Conservation (phyloP, 2,329 filamentous ascomycete species). For the Metarhizium rileyi region DNA sequence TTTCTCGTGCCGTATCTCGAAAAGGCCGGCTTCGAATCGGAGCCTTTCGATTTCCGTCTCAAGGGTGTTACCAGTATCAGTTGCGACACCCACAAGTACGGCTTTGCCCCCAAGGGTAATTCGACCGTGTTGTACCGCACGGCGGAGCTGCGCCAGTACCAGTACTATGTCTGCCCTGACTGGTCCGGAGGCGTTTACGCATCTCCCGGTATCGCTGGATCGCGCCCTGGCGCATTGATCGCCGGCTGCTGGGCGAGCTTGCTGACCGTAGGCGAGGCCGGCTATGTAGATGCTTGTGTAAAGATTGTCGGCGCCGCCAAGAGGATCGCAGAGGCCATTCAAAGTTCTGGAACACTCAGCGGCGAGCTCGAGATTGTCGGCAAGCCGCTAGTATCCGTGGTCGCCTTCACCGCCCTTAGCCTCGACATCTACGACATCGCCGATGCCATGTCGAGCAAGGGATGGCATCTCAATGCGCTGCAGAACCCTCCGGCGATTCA, state of each 20-base stretch:
- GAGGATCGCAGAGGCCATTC: slow-evolving; percentile 68
- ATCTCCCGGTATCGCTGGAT: slow-evolving; percentile 83
- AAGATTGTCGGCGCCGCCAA: slow-evolving; percentile 82
- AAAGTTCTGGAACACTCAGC: slow-evolving; percentile 56
- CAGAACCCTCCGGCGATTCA: slow-evolving; percentile 90
- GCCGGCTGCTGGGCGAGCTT: slow-evolving; percentile 92
- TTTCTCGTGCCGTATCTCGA: slow-evolving; percentile 90
- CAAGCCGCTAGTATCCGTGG: slow-evolving; percentile 77
- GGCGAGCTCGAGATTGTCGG: slow-evolving; percentile 73
- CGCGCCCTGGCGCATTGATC: slow-evolving; percentile 84
- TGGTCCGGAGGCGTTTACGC: slow-evolving; percentile 97
- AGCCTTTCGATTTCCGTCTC: slow-evolving; percentile 86
- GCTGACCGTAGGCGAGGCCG: slow-evolving; percentile 77
- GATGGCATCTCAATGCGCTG: slow-evolving; percentile 93
- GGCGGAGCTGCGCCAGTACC: slow-evolving; percentile 67
- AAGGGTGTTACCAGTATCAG: slow-evolving; percentile 92
- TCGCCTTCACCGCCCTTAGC: slow-evolving; percentile 76
- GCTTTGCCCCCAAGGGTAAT: slow-evolving; percentile 96
- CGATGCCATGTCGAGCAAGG: slow-evolving; percentile 71
- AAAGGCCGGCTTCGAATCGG: slow-evolving; percentile 83
- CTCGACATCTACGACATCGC: slow-evolving; percentile 92
- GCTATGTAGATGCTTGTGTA: slow-evolving; percentile 79
- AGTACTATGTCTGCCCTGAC: slow-evolving; percentile 93
- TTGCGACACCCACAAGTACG: slow-evolving; percentile 98
- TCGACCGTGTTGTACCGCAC: slow-evolving; percentile 86